Evolutionary conservation across 805 yeast species (phyloP), one percentile per base, ranked within the genome.

Genomic region (Myxozyma monticola): DNA sequence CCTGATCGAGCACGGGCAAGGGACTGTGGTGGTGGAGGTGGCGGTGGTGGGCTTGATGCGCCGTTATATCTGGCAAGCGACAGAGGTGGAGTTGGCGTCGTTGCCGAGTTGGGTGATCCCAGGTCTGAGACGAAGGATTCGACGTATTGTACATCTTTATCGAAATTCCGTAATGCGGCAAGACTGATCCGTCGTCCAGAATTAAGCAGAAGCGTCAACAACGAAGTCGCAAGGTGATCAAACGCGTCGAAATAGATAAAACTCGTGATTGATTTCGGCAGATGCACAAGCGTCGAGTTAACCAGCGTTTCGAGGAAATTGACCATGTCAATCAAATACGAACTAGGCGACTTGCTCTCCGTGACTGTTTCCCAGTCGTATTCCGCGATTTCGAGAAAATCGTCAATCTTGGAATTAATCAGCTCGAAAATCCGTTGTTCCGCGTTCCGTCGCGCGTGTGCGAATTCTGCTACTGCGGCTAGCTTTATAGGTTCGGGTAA

Each of bases 221-320:
- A 79, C 54, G 83, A 79, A 35, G 83, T 78, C 0, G 95, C 82
- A 52, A 93, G 77, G 57, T 85, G 82, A 70, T 90, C 98, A 65
- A 87, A 88, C 24, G 91, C 88, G 63, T 95, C 79, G 58, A 88
- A 82, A 53, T 90, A 77, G n/a, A 95, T 79, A 52, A 89, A 71
- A 2, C 91, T 82, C 59, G 86, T 79, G 49, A 91, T 82, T 4
- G 85, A 78, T 38, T 76, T 76, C 0, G 98, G 97, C 40, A 93
- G 73, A 51, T 85, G 85, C 9, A 85, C 83, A 60, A 93, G 79
- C 14, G 95, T 88, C 1, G 95, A 83, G 45, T 84, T 80, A 64
- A 91, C 88, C 76, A 90, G 78, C 68, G 88, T 87, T 57, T 85
- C 86, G 63, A 91, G 74, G 67, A 84, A 93, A 49, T 84, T 79